A percentile compares a stretch with the other conserved stretches of the same genome.
Evolutionary conservation across 352 stramenopile genomes (phyloP).

Genomic region (Blastocystis sp.): DNA sequence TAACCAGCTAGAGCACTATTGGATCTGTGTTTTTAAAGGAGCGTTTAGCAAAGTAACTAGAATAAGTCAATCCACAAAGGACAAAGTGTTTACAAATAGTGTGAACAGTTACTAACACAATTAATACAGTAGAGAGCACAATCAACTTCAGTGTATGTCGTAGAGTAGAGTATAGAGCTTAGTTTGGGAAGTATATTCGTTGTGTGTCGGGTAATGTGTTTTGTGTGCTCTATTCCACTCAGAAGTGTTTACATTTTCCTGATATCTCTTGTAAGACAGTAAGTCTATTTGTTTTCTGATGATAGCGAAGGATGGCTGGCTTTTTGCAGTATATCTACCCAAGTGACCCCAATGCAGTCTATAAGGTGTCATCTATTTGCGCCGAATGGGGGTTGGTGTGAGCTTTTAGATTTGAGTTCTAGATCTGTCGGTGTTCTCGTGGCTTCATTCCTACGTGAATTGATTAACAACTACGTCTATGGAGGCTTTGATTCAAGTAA

Average conservation of each 20-base stretch:
- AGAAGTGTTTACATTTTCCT: slow-evolving; percentile 57
- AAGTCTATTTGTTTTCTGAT: background rate
- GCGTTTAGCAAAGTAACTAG: no score
- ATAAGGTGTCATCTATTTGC: slow-evolving; percentile 18
- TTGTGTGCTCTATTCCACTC: slow-evolving; percentile 54
- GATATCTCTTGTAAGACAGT: background rate
- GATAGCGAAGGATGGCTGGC: background rate
- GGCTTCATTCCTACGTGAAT: slow-evolving; percentile 18
- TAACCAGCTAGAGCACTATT: no score
- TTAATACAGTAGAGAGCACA: background rate
- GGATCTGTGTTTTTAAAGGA: no score
- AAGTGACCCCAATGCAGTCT: slow-evolving; percentile 49
- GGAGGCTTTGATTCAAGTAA: background rate
- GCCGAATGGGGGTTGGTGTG: background rate
- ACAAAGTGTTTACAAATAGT: no score
- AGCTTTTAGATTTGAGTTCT: background rate
- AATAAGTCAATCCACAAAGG: no score
- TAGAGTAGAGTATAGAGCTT: background rate
- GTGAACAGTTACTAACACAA: background rate
- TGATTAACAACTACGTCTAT: slow-evolving; percentile 2
- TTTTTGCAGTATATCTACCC: slow-evolving; percentile 19
- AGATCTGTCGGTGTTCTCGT: slow-evolving; percentile 41
- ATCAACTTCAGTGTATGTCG: background rate
- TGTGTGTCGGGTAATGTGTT: slow-evolving; percentile 45
- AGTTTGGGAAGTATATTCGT: background rate